Conservation (phyloP, 495 filamentous ascomycete genomes). For the Penicillium nucicola region DNA sequence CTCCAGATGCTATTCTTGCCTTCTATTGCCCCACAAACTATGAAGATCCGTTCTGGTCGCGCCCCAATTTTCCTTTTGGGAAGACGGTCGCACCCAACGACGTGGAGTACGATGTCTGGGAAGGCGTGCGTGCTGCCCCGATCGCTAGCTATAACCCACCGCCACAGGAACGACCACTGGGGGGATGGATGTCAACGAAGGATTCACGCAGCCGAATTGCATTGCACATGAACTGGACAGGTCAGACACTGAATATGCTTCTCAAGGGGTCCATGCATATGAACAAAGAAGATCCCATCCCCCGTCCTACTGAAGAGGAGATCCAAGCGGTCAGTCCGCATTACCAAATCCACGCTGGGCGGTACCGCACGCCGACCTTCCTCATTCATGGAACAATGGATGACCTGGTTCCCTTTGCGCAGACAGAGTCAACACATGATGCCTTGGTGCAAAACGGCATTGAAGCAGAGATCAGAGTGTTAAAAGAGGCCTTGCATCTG, state of each 20-base stretch:
- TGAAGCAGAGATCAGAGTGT: conserved; percentile 18
- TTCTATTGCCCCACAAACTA: conserved; percentile 49
- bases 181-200: too few species aligned
- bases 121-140: background rate
- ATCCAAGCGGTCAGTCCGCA: conserved; percentile 28
- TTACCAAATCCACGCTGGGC: conserved; percentile 29
- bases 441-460: conserved; percentile 27
- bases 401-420: conserved; percentile 42
- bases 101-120: conserved; percentile 14
- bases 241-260: conserved; percentile 32
- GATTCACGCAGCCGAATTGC: conserved; percentile 35
- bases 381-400: conserved; percentile 43
- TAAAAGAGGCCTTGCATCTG: conserved; percentile 30
- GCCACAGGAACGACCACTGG: too few species aligned
- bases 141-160: too few species aligned
- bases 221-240: conserved; percentile 42
- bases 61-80: background rate
- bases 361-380: conserved; percentile 42
- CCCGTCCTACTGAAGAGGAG: conserved; percentile 17
- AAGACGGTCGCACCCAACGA: conserved; percentile 11
- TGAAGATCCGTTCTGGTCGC: conserved; percentile 13
- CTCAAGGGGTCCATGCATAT: conserved; percentile 20
- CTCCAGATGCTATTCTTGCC: conserved; percentile 44
- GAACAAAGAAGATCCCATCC: background rate
- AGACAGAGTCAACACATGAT: conserved; percentile 24